Conservation (phyloP, 768 basidiomycete species). For the Mycena filopes region DNA sequence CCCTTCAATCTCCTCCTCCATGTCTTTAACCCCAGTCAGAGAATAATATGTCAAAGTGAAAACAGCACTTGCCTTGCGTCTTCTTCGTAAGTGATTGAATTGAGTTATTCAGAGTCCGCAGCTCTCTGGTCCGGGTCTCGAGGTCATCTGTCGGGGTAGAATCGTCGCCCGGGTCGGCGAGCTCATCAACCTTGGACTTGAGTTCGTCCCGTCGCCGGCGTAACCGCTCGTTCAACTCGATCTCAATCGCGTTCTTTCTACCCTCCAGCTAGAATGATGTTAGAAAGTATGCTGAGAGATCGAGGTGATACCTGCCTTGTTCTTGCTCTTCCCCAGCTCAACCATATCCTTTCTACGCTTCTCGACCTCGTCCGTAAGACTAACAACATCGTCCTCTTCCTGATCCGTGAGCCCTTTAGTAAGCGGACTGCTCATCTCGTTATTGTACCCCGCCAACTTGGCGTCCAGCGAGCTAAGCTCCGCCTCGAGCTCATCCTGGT, state of each 20-base stretch:
- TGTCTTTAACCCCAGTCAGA: conserved; percentile 51
- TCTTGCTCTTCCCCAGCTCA: conserved; percentile 72
- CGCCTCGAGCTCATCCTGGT: conserved; percentile 75
- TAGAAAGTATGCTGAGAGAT: conserved; percentile 5
- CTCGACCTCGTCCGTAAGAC: conserved; percentile 81
- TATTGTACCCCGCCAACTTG: conserved; percentile 70
- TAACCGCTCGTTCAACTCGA: conserved; percentile 92
- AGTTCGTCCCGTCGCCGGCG: conserved; percentile 84
- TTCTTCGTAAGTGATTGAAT: conserved; percentile 74
- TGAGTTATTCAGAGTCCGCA: conserved; percentile 70
- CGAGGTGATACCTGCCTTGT: conserved; percentile 63
- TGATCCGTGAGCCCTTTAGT: conserved; percentile 76
- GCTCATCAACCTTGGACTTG: conserved; percentile 75
- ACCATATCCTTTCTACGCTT: conserved; percentile 74
- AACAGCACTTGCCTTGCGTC: conserved; percentile 59
- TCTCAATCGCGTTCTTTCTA: conserved; percentile 84
- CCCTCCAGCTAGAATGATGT: conserved; percentile 65
- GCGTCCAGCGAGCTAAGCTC: conserved; percentile 73
- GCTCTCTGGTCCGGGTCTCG: conserved; percentile 73
- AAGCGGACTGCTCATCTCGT: conserved; percentile 81
- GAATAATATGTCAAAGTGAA: not conserved
- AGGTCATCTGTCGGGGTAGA: conserved; percentile 73
- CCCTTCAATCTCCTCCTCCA: conserved; percentile 80
- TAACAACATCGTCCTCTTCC: conserved; percentile 74
- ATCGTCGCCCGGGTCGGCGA: conserved; percentile 70